phyloP scores from a whole-genome alignment of 2,329 filamentous ascomycete species.

The Chrysosporium queenslandicum region DNA sequence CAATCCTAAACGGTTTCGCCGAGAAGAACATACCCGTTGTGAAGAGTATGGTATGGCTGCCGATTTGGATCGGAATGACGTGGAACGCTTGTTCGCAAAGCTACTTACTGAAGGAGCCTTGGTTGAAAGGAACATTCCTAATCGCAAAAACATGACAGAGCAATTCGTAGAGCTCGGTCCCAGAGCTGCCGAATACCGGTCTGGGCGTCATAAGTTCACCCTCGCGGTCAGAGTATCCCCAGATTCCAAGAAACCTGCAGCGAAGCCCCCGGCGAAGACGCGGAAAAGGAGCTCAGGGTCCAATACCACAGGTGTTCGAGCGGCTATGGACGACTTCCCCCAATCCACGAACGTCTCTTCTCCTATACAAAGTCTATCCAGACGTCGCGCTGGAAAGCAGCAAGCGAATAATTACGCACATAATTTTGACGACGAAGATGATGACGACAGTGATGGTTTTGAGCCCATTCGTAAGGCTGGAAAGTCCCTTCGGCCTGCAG shows the following conservation, averaged over 20 bases:
- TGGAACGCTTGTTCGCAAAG: constrained; percentile 73
- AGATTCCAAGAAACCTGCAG: constrained; percentile 26
- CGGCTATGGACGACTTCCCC: constrained; percentile 40
- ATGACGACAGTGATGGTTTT: constrained; percentile 36
- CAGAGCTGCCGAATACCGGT: constrained; percentile 40
- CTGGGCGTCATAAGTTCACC: constrained; percentile 36
- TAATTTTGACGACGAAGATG: constrained; percentile 26
- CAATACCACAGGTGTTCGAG: constrained; percentile 26
- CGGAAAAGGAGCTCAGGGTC: constrained; percentile 18
- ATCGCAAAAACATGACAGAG: constrained; percentile 56
- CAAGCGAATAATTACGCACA: constrained; percentile 19
- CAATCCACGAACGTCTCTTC: constrained; percentile 60
- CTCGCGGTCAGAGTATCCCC: constrained; percentile 47
- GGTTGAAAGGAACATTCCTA: constrained; percentile 57
- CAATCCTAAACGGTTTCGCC: constrained; percentile 41
- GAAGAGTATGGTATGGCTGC: constrained; percentile 59
- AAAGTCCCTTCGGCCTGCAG: constrained; percentile 22
- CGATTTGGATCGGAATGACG: constrained; percentile 60
- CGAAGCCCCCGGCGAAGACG: not conserved
- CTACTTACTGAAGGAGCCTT: constrained; percentile 66
- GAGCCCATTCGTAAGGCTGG: constrained; percentile 33
- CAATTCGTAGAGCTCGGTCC: constrained; percentile 50
- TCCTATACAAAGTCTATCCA: constrained; percentile 43
- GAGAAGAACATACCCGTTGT: constrained; percentile 43
- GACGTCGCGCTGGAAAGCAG: constrained; percentile 26